Conservation (phyloP, 495 filamentous ascomycete species). For the Bryoglossum gracile region DNA sequence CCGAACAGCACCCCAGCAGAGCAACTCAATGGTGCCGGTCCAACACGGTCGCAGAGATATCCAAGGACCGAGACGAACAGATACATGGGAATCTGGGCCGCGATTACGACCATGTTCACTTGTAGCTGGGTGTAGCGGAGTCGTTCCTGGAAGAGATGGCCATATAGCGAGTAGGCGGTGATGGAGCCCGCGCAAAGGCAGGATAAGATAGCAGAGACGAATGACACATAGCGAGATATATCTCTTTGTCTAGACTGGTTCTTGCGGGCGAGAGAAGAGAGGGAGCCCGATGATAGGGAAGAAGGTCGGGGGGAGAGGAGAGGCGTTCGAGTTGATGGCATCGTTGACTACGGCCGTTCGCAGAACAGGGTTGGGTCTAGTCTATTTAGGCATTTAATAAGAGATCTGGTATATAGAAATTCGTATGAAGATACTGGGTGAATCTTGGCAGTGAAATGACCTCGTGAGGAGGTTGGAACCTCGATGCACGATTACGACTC, state of each 20-base stretch:
- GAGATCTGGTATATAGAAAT: no score
- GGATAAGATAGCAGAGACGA: constrained; percentile 24
- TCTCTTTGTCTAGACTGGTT: constrained; percentile 6
- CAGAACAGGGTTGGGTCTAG: neutral
- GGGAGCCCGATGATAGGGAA: constrained; percentile 8
- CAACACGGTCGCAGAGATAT: constrained; percentile 81
- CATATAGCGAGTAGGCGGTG: constrained; percentile 86
- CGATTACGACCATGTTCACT: constrained; percentile 81
- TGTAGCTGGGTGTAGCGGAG: constrained; percentile 83
- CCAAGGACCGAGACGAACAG: constrained; percentile 83
- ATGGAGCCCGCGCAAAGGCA: constrained; percentile 76
- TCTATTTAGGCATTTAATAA: neutral
- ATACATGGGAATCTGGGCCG: constrained; percentile 81
- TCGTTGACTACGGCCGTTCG: constrained; percentile 2
- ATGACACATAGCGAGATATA: constrained; percentile 22
- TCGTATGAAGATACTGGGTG: no score
- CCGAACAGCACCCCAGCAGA: constrained; percentile 69
- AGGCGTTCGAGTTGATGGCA: constrained; percentile 20
- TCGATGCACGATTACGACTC: no score
- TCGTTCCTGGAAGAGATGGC: constrained; percentile 73
- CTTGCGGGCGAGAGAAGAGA: constrained; percentile 6
- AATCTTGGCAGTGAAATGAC: no score
- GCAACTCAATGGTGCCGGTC: constrained; percentile 65
- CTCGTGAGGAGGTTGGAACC: no score
- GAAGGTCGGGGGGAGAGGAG: constrained; percentile 17